A percentile compares a stretch with the other conserved stretches of the same genome.
Conservation (phyloP, 257 asterid species). For the Sherardia arvensis region DNA sequence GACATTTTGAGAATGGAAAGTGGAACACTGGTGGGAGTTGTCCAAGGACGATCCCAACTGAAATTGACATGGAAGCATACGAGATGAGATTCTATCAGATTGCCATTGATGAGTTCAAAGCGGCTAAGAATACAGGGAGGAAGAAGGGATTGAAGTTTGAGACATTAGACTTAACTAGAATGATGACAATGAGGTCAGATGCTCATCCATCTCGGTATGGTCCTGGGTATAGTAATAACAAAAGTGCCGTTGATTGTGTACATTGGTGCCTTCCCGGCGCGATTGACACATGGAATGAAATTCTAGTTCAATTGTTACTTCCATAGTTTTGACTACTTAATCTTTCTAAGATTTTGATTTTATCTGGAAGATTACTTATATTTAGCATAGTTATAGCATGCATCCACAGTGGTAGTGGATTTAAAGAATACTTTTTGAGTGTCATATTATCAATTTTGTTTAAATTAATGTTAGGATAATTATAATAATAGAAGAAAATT, state of each 20-base stretch:
- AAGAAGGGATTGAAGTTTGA: conserved; percentile 30
- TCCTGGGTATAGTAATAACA: conserved; percentile 4
- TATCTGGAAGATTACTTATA: no score
- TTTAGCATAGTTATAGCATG: no score
- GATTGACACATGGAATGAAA: conserved; percentile 28
- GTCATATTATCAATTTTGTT: no score
- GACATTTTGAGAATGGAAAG: conserved; percentile 68
- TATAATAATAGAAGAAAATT: no score
- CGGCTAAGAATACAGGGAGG: conserved; percentile 46
- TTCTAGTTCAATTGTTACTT: conserved; percentile 16
- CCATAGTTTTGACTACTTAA: no score
- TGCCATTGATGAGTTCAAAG: conserved; percentile 49
- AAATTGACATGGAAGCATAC: conserved; percentile 27
- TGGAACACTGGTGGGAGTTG: conserved; percentile 86
- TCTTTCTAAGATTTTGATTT: no score
- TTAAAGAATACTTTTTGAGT: no score
- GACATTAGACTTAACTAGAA: conserved; percentile 20
- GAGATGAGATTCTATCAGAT: conserved; percentile 39
- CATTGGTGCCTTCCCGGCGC: conserved; percentile 42
- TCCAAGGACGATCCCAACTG: conserved; percentile 36
- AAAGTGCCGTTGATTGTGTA: conserved; percentile 16
- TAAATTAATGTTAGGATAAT: no score
- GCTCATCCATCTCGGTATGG: conserved; percentile 33
- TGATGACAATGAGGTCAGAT: conserved; percentile 32
- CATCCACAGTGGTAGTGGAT: no score